Conservation (phyloP, 2,329 filamentous ascomycete genomes). For the Beauveria caledonica region DNA sequence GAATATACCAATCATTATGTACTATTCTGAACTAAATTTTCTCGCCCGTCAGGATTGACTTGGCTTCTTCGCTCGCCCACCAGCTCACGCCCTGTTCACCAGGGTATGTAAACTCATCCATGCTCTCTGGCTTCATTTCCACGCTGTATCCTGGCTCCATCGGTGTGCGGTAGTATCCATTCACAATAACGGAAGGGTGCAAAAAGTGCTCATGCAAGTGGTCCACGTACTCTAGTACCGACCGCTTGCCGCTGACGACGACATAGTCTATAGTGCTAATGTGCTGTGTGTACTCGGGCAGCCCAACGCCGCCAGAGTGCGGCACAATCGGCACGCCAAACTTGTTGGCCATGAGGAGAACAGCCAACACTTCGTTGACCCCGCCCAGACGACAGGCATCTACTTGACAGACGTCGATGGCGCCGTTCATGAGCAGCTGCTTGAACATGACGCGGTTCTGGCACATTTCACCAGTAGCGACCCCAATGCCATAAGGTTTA, state of each 20-base stretch:
- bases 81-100: slow-evolving; percentile 72
- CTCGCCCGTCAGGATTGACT: slow-evolving; percentile 57
- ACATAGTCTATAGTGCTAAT: slow-evolving; percentile 90
- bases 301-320: slow-evolving; percentile 79
- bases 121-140: slow-evolving; percentile 85
- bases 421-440: slow-evolving; percentile 71
- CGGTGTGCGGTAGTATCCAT: slow-evolving; percentile 84
- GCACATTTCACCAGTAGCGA: slow-evolving; percentile 91
- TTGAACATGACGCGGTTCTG: slow-evolving; percentile 94
- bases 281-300: slow-evolving; percentile 92
- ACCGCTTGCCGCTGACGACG: slow-evolving; percentile 71
- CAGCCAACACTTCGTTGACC: slow-evolving; percentile 87
- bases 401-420: slow-evolving; percentile 83
- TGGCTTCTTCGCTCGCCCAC: slow-evolving; percentile 80
- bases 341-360: slow-evolving; percentile 77
- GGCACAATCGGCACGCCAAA: slow-evolving; percentile 75
- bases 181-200: slow-evolving; percentile 69
- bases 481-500: slow-evolving; percentile 64
- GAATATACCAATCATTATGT: not conserved
- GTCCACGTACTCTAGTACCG: slow-evolving; percentile 84
- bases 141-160: slow-evolving; percentile 80
- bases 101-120: slow-evolving; percentile 71
- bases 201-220: slow-evolving; percentile 91
- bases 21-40: slow-evolving; percentile 35
- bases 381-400: slow-evolving; percentile 85